Percentiles rank a stretch among this genome's conserved stretches.
These are phyloP conservation scores for Geotrichum reessii DNA, from an alignment of 1,139 yeast genomes.

Conservation along the genomic window DNA sequence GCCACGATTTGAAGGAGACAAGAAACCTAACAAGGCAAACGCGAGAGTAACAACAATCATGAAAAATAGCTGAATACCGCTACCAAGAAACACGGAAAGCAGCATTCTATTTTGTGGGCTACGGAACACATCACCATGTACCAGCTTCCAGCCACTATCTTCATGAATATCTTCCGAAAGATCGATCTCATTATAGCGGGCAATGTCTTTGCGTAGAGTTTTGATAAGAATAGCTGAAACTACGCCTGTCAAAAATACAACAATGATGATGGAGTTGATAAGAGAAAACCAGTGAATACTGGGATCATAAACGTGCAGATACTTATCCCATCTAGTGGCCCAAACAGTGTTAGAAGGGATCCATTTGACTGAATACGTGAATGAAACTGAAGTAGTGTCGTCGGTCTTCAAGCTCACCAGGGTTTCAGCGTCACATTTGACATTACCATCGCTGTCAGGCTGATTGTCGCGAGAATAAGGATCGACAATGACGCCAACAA, in stretches of 20 bases:
- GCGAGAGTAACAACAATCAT: constrained; percentile 71
- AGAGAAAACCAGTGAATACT: constrained; percentile 94
- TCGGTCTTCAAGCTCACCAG: constrained; percentile 34
- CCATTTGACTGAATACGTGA: constrained; percentile 64
- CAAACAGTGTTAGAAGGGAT: constrained; percentile 66
- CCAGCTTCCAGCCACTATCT: constrained; percentile 95
- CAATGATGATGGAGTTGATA: constrained; percentile 76
- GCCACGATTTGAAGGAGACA: constrained; percentile 94
- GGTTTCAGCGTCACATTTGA: constrained; percentile 35
- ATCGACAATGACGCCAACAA: constrained; percentile 80
- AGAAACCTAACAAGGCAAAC: constrained; percentile 81
- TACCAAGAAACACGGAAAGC: constrained; percentile 76
- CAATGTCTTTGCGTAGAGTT: constrained; percentile 79
- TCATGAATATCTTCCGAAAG: constrained; percentile 78
- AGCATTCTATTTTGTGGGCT: constrained; percentile 68
- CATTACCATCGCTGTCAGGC: constrained; percentile 33
- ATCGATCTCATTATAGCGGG: constrained; percentile 82
- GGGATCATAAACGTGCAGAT: constrained; percentile 85
- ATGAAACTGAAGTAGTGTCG: constrained; percentile 42
- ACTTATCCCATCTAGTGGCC: constrained; percentile 99
- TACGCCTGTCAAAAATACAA: constrained; percentile 66
- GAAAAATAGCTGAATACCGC: constrained; percentile 77
- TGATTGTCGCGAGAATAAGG: constrained; percentile 55
- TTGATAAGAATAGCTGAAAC: constrained; percentile 75
- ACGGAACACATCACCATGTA: constrained; percentile 93